Evolutionary conservation across 345 rosid genomes (phyloP).

Genomic region (Eucalyptus fibrosa): DNA sequence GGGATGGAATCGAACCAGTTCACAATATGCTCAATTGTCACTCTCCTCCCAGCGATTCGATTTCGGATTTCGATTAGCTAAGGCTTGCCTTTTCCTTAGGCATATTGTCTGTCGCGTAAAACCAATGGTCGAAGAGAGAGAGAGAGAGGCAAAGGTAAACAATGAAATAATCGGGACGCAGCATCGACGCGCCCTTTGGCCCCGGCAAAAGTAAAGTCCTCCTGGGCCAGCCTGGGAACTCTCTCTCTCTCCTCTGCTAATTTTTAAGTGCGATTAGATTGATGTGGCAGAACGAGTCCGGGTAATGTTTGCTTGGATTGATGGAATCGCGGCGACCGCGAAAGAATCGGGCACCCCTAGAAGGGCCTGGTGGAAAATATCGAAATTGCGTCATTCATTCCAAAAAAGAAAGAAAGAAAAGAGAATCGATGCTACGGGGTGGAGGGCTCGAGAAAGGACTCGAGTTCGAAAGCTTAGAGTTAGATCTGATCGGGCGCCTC

Average conservation of each 20-base stretch:
- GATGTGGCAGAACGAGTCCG: not conserved
- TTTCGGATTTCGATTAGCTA: not conserved
- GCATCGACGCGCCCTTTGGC: not conserved
- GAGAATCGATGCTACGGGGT: not conserved
- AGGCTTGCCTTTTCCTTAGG: not conserved
- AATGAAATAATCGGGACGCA: not conserved
- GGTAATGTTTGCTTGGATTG: not conserved
- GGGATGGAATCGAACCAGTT: not conserved
- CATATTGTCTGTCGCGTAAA: not conserved
- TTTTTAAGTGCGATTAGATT: not conserved
- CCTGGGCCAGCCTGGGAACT: not conserved
- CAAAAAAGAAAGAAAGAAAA: accelerated
- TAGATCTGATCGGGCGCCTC: not conserved
- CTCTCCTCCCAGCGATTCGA: not conserved
- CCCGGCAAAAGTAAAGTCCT: not conserved
- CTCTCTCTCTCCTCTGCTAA: not conserved
- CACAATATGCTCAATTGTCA: not conserved
- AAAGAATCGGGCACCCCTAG: not conserved
- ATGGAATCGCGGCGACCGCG: not conserved
- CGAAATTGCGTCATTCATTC: not conserved
- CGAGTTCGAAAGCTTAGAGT: not conserved
- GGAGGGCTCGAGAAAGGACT: not conserved
- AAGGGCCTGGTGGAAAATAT: accelerated
- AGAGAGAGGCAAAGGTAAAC: not conserved
- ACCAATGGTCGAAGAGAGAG: not conserved